Evolutionary conservation across 106 monocot species (phyloP).

Genomic region (Narthecium ossifragum): DNA sequence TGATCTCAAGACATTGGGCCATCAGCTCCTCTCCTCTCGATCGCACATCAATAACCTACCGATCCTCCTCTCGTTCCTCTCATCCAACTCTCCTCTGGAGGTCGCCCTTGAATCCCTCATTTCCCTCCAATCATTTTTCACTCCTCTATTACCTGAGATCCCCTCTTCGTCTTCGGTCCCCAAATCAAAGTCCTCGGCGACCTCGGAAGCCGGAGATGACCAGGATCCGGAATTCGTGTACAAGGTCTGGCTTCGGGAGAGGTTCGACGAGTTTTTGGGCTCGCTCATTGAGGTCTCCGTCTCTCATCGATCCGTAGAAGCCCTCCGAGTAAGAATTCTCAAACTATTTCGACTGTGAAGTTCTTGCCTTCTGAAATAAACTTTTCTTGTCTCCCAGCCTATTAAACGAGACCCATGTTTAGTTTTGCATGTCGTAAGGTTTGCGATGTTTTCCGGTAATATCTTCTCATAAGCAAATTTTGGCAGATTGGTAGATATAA

Average conservation of each 20-base stretch:
- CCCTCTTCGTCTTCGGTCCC: conserved; percentile 24
- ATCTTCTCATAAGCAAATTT: too few relatives aligned
- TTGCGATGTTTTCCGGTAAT: too few relatives aligned
- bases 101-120: conserved; percentile 63
- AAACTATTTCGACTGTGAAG: background rate
- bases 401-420: too few relatives aligned
- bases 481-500: background rate
- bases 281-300: conserved; percentile 46
- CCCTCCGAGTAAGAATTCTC: conserved; percentile 30
- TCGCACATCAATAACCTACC: conserved; percentile 87
- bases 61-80: conserved; percentile 49
- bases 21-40: conserved; percentile 58
- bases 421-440: too few relatives aligned
- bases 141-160: conserved; percentile 64
- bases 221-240: conserved; percentile 61
- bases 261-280: conserved; percentile 59
- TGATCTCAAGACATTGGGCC: conserved; percentile 41
- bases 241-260: conserved; percentile 53
- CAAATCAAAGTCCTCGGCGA: background rate
- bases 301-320: conserved; percentile 22
- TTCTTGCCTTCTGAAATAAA: too few relatives aligned
- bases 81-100: conserved; percentile 43
- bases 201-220: background rate
- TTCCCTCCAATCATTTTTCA: conserved; percentile 82
- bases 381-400: background rate